phyloP scores from a whole-genome alignment of 306 rosid genomes.

The Astragalus glycyphyllos region DNA sequence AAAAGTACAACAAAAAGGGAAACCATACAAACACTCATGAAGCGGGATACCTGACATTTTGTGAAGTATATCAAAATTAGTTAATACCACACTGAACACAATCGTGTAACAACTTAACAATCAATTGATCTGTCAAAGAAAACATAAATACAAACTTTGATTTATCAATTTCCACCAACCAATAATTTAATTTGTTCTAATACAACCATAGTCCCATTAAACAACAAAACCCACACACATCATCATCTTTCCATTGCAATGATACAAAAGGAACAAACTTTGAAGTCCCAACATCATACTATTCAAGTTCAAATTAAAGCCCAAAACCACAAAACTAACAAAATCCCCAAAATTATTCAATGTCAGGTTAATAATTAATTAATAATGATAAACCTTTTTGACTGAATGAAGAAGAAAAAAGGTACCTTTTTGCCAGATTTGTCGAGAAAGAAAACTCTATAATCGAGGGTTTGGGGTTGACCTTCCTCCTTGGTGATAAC shows the following conservation, averaged over 20 bases:
- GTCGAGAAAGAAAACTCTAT: slow-evolving; percentile 74
- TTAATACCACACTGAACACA: slow-evolving; percentile 8
- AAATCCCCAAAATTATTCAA: slow-evolving; percentile 2
- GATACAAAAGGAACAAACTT: slow-evolving; percentile 30
- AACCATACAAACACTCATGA: neutral
- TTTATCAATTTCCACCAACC: neutral
- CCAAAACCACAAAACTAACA: neutral
- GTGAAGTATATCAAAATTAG: slow-evolving; percentile 12
- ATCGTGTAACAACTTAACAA: slow-evolving; percentile 13
- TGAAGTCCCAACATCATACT: slow-evolving; percentile 33
- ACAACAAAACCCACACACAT: slow-evolving; percentile 16
- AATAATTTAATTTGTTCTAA: neutral
- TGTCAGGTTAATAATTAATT: neutral
- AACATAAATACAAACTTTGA: neutral
- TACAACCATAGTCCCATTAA: slow-evolving; percentile 13
- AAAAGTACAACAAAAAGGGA: neutral
- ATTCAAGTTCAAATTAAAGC: neutral
- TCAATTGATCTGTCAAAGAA: slow-evolving; percentile 23
- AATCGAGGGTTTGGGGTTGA: slow-evolving; percentile 80
- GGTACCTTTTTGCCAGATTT: slow-evolving; percentile 77
- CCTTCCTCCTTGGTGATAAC: slow-evolving; percentile 74
- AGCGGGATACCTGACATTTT: no score
- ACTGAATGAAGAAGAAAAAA: neutral
- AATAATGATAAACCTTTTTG: neutral
- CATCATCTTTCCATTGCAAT: slow-evolving; percentile 17